phyloP scores from a whole-genome alignment of 1,284 basidiomycete species.

The Ceratobasidium sp. region DNA sequence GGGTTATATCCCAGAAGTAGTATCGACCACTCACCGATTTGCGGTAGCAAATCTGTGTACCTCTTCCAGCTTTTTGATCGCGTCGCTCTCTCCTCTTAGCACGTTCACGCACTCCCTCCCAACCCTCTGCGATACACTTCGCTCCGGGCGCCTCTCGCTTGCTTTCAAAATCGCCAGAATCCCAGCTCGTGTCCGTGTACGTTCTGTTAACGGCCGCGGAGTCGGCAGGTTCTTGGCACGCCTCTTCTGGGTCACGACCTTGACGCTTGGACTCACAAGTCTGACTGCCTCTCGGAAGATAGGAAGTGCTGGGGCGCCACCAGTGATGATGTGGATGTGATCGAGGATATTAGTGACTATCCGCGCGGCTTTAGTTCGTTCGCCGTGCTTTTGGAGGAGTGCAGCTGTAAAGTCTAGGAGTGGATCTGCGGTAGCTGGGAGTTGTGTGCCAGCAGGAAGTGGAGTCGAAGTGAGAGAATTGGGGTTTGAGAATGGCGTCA shows the following conservation, averaged over 20 bases:
- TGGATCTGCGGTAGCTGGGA: slow-evolving; percentile 82
- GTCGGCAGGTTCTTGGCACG: slow-evolving; percentile 71
- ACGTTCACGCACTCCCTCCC: slow-evolving; percentile 79
- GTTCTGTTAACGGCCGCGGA: slow-evolving; percentile 79
- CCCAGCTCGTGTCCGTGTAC: slow-evolving; percentile 75
- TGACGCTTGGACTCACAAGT: slow-evolving; percentile 72
- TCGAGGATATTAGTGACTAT: slow-evolving; percentile 71
- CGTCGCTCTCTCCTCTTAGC: slow-evolving; percentile 68
- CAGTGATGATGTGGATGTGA: slow-evolving; percentile 77
- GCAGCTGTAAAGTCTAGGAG: slow-evolving; percentile 78
- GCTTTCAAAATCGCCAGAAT: slow-evolving; percentile 74
- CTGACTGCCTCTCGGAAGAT: slow-evolving; percentile 77
- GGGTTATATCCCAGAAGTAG: neutral
- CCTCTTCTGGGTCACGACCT: slow-evolving; percentile 54
- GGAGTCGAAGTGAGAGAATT: slow-evolving; percentile 13
- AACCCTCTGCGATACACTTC: slow-evolving; percentile 70
- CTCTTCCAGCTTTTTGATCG: slow-evolving; percentile 68
- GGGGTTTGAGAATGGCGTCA: slow-evolving; percentile 31
- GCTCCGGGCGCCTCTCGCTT: slow-evolving; percentile 64
- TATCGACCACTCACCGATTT: slow-evolving; percentile 72
- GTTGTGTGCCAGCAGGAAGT: slow-evolving; percentile 32
- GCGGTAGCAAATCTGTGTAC: slow-evolving; percentile 79
- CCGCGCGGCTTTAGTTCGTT: slow-evolving; percentile 71
- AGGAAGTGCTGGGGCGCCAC: slow-evolving; percentile 73
- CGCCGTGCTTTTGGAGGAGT: slow-evolving; percentile 72